Percentiles rank a stretch among this genome's conserved stretches.
Evolutionary conservation across 1,139 yeast species (phyloP).

Genomic region (Komagataea norvegica): DNA sequence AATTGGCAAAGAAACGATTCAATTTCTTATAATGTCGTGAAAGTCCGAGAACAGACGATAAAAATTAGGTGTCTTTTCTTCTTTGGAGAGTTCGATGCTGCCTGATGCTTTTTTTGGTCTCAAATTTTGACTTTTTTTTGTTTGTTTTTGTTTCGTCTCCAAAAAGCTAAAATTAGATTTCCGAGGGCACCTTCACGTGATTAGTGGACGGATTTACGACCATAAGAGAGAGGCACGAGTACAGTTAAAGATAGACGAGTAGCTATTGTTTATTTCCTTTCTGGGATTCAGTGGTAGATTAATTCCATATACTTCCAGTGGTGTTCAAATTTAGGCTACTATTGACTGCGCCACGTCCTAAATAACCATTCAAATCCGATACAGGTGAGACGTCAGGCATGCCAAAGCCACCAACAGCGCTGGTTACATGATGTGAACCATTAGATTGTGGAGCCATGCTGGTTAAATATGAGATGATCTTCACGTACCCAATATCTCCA

Average conservation of each 20-base stretch:
- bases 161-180: slow-evolving; percentile 6
- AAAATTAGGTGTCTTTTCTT: too few relatives aligned
- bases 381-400: neutral
- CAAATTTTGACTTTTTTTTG: neutral
- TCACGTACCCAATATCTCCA: slow-evolving; percentile 10
- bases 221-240: too few relatives aligned
- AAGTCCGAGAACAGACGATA: too few relatives aligned
- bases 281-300: too few relatives aligned
- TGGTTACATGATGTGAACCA: neutral
- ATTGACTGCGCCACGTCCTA: neutral
- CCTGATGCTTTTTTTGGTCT: slow-evolving; percentile 14
- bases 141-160: neutral
- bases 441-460: neutral
- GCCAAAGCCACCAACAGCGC: neutral
- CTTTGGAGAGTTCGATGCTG: too few relatives aligned
- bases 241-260: too few relatives aligned
- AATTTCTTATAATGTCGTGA: too few relatives aligned
- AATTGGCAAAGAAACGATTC: too few relatives aligned
- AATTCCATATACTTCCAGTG: slow-evolving; percentile 5
- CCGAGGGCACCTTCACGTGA: slow-evolving; percentile 2
- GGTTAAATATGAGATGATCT: slow-evolving; percentile 1
- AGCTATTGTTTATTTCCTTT: neutral
- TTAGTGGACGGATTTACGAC: too few relatives aligned
- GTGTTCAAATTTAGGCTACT: neutral
- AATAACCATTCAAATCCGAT: neutral